These are phyloP conservation scores for Rugosomyces carneus DNA, from an alignment of 1,284 basidiomycete species.

Conservation along the genomic window DNA sequence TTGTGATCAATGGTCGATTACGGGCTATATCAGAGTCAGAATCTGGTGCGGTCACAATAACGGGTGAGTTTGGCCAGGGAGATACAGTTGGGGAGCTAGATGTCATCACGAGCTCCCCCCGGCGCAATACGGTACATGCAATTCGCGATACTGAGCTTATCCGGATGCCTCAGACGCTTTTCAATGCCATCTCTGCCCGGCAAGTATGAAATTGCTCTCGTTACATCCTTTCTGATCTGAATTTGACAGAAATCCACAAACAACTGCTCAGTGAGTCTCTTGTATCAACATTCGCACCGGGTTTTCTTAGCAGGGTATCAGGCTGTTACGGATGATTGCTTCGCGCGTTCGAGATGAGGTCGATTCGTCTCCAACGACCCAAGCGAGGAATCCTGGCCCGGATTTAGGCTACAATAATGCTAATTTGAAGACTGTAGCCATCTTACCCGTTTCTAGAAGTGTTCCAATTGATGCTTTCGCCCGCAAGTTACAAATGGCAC, in stretches of 20 bases:
- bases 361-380: constrained; percentile 45
- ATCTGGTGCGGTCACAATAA: constrained; percentile 71
- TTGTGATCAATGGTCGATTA: constrained; percentile 96
- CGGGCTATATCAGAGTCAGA: constrained; percentile 75
- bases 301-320: constrained; percentile 22
- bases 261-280: constrained; percentile 79
- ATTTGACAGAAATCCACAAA: constrained; percentile 78
- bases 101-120: constrained; percentile 88
- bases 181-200: constrained; percentile 93
- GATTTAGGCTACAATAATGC: constrained; percentile 76
- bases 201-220: constrained; percentile 25
- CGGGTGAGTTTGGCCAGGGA: constrained; percentile 93
- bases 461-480: constrained; percentile 88
- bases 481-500: constrained; percentile 78
- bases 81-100: constrained; percentile 90
- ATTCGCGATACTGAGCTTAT: constrained; percentile 99
- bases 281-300: constrained; percentile 2
- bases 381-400: constrained; percentile 39
- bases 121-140: constrained; percentile 91
- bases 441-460: constrained; percentile 75
- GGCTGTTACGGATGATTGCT: constrained; percentile 88
- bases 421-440: constrained; percentile 91
- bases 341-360: constrained; percentile 85
- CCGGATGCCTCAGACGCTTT: constrained; percentile 93
- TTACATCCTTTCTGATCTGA: background rate